Percentiles rank a stretch among this genome's conserved stretches.
Evolutionary conservation across 148 eudicot genomes (phyloP).

Genomic region (Diospyros lotus): DNA sequence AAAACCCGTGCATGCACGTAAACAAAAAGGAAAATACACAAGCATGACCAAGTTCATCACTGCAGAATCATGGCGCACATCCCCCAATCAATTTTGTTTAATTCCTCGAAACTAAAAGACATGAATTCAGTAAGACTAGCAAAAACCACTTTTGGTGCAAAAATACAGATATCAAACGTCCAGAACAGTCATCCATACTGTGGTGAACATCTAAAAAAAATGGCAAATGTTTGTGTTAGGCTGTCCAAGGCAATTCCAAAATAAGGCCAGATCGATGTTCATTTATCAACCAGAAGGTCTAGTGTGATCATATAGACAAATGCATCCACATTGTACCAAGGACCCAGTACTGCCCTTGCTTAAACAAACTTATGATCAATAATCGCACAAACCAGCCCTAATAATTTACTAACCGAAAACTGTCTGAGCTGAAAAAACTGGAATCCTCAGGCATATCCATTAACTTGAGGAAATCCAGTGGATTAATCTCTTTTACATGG

Average conservation of each 20-base stretch:
- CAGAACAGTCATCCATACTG: neutral
- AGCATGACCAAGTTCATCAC: neutral
- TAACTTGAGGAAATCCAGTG: constrained; percentile 60
- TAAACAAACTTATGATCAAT: neutral
- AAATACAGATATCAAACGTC: neutral
- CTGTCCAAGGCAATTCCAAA: neutral
- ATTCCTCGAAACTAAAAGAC: neutral
- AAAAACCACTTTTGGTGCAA: neutral
- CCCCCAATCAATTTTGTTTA: neutral
- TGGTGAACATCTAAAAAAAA: neutral
- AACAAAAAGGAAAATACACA: too few relatives aligned
- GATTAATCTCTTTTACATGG: constrained; percentile 40
- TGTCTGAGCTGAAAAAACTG: constrained; percentile 53
- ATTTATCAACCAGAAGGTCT: too few relatives aligned
- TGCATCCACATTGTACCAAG: neutral
- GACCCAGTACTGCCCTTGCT: too few relatives aligned
- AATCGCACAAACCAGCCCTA: neutral
- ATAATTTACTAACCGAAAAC: constrained; percentile 52
- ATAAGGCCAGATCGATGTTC: neutral
- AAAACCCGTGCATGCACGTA: too few relatives aligned
- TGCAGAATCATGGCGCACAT: neutral
- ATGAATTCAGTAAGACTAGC: neutral
- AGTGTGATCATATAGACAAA: neutral
- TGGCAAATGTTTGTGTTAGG: neutral
- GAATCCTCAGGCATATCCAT: constrained; percentile 80